Base-by-base conservation (phyloP, 176 grass and related monocot genomes). In the Aegilops umbellulata region DNA sequence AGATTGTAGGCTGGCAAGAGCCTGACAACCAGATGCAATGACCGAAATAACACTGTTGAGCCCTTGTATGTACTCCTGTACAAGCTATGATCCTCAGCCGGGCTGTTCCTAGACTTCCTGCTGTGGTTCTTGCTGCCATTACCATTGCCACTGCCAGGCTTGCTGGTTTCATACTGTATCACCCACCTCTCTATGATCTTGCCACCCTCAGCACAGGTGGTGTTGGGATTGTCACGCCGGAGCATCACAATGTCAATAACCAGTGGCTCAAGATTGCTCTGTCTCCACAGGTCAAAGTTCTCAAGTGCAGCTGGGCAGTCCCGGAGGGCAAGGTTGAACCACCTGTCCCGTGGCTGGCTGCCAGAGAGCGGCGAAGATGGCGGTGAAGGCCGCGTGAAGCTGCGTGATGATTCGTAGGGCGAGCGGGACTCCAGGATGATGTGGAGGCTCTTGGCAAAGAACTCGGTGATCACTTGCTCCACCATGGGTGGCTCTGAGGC, bases 391-490 rank as follows among this genome's bases (percentile, higher is more conserved):
- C 88, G 65, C 1, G 32, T 87, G 68, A 92, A 92, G 76, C 92
- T 98, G 74, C 93, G 95, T 0, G 93, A 95, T 8, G 93, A 98
- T 4, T 90, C 93, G 2, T 92, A 98, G 3, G 95, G 95, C 30
- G 95, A 98, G 38, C 95, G 89, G 1, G 91, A 98, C 90, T 98
- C 89, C 38, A 98, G 90, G 80, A 98, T 94, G 77, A 98, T 95
- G 86, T 94, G 95, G 24, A 98, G 93, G 78, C 91, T 95, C 84
- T 98, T 98, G 53, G 93, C 93, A 23, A 98, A 95, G 72, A 98
- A 93, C 75, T 95, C 95, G 0, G 95, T 98, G 74, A 98, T 98
- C 57, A 98, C 93, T 72, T 98, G 95, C 82, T 98, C 95, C n/a
- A 91, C 87, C 60, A 87, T 90, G 49, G 95, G 87, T n/a, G 95